Evolutionary conservation across 306 rosid genomes (phyloP), one percentile per base, ranked within the genome.

Genomic region (Citrullus amarus): DNA sequence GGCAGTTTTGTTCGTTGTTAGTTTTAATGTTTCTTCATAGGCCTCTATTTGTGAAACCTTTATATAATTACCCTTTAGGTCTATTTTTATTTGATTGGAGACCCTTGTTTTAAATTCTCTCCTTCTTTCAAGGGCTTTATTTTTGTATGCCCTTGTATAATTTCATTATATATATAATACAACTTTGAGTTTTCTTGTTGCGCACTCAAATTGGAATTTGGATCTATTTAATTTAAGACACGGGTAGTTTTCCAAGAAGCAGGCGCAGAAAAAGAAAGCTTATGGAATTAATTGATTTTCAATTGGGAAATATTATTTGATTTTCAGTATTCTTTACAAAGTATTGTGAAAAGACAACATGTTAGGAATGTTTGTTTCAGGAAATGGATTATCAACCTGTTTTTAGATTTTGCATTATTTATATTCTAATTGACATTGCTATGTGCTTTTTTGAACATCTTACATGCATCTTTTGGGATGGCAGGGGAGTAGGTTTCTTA

Each of bases 401-500:
- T 69, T 3, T 22, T 14, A 28, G 58, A 48, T 25, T 11, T 68
- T 71, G 36, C 17, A 50, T 25, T 46, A 69, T 71, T 48, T 50
- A 11, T n/a, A 43, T 20, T 50, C 76, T 16, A 48, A 25, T 25
- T 22, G 58, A 46, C 9, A 7, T 71, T 50, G 58, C 51, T 48
- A 14, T 43, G 6, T 25, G 20, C 18, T 76, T 32, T 15, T 32
- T 73, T 51, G 8, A 17, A 50, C 78, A 50, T 73, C 60, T 81
- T 84, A 74, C 43, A 14, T 82, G 66, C 57, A 46, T 48, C 81
- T 83, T 77, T 81, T 66, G 72, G 79, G 60, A 81, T 86, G 84
- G 76, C 92, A 95, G 97, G 98, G 91, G 88, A 71, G 97, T 88
- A 54, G 98, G 97, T 83, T 95, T 95, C 92, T 86, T 91, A 90